Evolutionary conservation across 2,329 filamentous ascomycete genomes (phyloP).

Genomic region (Leptoxyphium fumago): DNA sequence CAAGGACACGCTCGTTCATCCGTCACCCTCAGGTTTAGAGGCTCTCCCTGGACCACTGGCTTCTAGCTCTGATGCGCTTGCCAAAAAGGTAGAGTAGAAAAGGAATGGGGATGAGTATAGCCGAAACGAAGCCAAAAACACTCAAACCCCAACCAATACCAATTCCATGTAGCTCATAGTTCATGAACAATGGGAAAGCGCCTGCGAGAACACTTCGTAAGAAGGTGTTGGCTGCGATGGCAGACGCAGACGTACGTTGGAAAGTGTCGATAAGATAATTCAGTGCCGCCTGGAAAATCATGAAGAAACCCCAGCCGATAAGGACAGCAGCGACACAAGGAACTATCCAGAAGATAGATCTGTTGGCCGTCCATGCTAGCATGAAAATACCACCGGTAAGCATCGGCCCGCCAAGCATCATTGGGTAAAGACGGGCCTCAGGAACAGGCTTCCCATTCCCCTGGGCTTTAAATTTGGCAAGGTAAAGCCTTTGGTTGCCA

Average conservation of each 20-base stretch:
- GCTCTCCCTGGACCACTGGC: constrained; percentile 5
- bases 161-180: constrained; percentile 45
- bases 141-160: constrained; percentile 49
- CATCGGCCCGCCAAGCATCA: constrained; percentile 29
- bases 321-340: constrained; percentile 27
- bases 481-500: constrained; percentile 50
- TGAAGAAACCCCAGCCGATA: constrained; percentile 32
- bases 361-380: constrained; percentile 29
- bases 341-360: constrained; percentile 26
- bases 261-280: constrained; percentile 34
- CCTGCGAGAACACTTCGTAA: constrained; percentile 32
- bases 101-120: constrained; percentile 34
- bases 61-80: constrained; percentile 21
- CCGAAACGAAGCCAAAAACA: constrained; percentile 43
- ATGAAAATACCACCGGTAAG: constrained; percentile 31
- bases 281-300: constrained; percentile 45
- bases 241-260: constrained; percentile 5
- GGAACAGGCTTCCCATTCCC: constrained; percentile 32
- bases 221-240: constrained; percentile 24
- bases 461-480: constrained; percentile 36
- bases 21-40: background rate
- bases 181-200: constrained; percentile 35
- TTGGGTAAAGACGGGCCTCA: constrained; percentile 27
- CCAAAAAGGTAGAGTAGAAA: constrained; percentile 32
- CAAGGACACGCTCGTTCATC: too few species aligned